Base-by-base conservation (phyloP, 2,329 filamentous ascomycete species). In the Pleurostoma richardsiae region DNA sequence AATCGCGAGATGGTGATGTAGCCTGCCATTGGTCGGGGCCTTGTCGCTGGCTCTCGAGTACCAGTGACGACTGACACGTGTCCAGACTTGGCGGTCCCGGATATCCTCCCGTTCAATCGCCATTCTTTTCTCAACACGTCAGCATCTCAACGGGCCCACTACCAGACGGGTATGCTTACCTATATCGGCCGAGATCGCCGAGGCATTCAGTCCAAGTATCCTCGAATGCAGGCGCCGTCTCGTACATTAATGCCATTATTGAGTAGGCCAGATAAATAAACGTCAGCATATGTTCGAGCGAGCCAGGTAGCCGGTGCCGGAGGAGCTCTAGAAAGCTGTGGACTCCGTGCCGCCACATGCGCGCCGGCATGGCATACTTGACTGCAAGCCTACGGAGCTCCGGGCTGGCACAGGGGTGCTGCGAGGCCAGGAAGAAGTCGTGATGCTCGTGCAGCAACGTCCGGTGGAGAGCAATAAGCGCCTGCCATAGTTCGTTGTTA, bases 151-250 rank as follows among this genome's bases (percentile, higher is more conserved):
- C n/a, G n/a, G n/a, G n/a, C n/a, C n/a, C n/a, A n/a, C n/a, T n/a
- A n/a, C n/a, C n/a, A n/a, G n/a, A n/a, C n/a, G n/a, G n/a, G n/a
- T n/a, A n/a, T n/a, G n/a, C n/a, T n/a, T n/a, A n/a, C 51, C 76
- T 63, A 38, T 94, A 95, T 31, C 90, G 73, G 0, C 84, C 86
- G 0, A 95, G 64, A 59, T 95, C 90, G 0, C 90, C 90, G 0
- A 95, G 68, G 45, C 89, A 95, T 53, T 95, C 90, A 6, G 92
- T 87, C 90, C 90, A 95, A 0, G 87, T 94, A 50, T 90, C 86
- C 44, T 85, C 78, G 53, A 92, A 95, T n/a, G 77, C 73, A 0
- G 86, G 81, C 0, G 94, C 86, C 0, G 86, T 92, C 56, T 95
- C 90, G 47, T 88, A 85, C 0, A 95, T 64, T 0, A 95, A 64